phyloP scores from a whole-genome alignment of 331 rosid genomes.

The Malus hybrid region DNA sequence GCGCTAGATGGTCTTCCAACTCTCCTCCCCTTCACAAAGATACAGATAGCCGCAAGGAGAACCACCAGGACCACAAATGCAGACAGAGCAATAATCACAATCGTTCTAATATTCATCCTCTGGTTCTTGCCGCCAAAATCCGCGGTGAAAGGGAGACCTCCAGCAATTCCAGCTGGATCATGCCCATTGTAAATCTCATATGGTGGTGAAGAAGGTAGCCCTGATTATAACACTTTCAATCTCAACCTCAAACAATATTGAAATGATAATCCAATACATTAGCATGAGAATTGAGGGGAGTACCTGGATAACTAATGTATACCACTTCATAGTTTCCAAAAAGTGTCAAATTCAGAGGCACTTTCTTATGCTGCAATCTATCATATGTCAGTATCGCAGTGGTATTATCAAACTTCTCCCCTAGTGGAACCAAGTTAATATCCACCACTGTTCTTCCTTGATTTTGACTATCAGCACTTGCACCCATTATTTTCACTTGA shows the following conservation, averaged over 20 bases:
- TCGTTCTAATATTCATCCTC: constrained; percentile 51
- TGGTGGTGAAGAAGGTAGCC: constrained; percentile 59
- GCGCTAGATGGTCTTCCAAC: constrained; percentile 59
- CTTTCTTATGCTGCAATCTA: constrained; percentile 65
- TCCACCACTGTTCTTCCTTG: constrained; percentile 75
- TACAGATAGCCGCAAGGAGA: constrained; percentile 48
- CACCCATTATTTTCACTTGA: constrained; percentile 97
- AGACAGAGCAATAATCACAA: constrained; percentile 61
- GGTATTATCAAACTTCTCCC: constrained; percentile 79
- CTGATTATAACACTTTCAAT: constrained; percentile 46
- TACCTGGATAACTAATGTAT: constrained; percentile 74
- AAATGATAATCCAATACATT: constrained; percentile 10
- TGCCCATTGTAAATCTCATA: constrained; percentile 34
- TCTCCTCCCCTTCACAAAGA: constrained; percentile 65
- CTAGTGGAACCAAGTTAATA: constrained; percentile 80
- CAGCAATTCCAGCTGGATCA: constrained; percentile 42
- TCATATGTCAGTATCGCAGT: constrained; percentile 62
- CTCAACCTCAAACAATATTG: constrained; percentile 24
- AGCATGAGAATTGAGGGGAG: constrained; percentile 16
- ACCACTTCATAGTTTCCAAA: constrained; percentile 68
- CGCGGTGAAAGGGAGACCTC: constrained; percentile 57
- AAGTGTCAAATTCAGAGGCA: constrained; percentile 62
- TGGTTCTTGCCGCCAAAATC: constrained; percentile 37
- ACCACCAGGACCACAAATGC: constrained; percentile 66
- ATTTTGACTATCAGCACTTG: constrained; percentile 70